A percentile compares a stretch with the other conserved stretches of the same genome.
phyloP scores from a whole-genome alignment of 2,329 filamentous ascomycete genomes.

The Aspergillus hortae region DNA sequence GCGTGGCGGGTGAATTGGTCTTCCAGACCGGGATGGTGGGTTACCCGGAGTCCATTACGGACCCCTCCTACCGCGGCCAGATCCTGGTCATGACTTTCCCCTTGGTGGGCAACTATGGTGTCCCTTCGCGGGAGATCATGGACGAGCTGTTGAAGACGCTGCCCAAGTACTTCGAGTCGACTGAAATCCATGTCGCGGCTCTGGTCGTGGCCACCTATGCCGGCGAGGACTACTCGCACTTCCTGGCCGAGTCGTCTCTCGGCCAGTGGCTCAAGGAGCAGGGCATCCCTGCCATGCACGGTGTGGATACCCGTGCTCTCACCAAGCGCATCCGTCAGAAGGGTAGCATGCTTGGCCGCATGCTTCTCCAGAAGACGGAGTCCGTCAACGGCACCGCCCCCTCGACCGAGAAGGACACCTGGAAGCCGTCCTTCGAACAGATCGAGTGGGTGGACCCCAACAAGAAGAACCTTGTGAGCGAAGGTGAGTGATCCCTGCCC shows the following conservation, averaged over 20 bases:
- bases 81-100: constrained; percentile 97
- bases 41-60: constrained; percentile 91
- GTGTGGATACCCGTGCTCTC: constrained; percentile 86
- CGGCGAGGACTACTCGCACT: constrained; percentile 93
- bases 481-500: constrained; percentile 64
- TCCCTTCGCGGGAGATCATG: constrained; percentile 78
- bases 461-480: constrained; percentile 83
- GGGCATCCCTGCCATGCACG: constrained; percentile 88
- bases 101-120: constrained; percentile 94
- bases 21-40: constrained; percentile 99
- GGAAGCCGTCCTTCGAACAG: constrained; percentile 65
- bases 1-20: constrained; percentile 92
- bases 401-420: constrained; percentile 41
- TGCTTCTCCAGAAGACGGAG: constrained; percentile 67
- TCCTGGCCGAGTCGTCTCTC: constrained; percentile 83
- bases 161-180: constrained; percentile 89
- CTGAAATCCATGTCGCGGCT: constrained; percentile 88
- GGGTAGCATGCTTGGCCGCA: constrained; percentile 91
- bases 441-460: constrained; percentile 92
- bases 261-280: constrained; percentile 97
- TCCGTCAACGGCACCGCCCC: constrained; percentile 37
- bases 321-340: constrained; percentile 93
- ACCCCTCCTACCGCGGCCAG: constrained; percentile 85
- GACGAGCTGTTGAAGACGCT: constrained; percentile 82
- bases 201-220: constrained; percentile 88